Evolutionary conservation across 345 rosid species (phyloP).

Genomic region (Salix caprea): DNA sequence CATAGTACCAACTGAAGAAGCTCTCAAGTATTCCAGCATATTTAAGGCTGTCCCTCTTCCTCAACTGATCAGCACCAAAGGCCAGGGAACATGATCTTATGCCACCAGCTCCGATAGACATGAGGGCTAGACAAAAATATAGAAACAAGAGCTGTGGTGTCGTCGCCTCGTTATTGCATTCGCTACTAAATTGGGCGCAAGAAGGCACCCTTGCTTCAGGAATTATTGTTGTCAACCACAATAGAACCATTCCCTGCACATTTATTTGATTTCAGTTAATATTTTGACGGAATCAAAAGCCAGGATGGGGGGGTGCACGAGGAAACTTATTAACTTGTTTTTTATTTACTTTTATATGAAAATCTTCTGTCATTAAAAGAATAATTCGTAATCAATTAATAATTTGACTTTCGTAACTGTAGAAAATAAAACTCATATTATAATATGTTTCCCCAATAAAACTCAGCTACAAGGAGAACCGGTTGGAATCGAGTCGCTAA

Average conservation of each 20-base stretch:
- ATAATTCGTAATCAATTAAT: too few relatives aligned
- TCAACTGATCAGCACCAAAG: conserved; percentile 37
- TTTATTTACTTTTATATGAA: too few relatives aligned
- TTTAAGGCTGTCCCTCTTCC: conserved; percentile 42
- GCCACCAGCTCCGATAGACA: conserved; percentile 63
- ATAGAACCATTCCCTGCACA: background rate
- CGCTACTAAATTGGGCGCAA: conserved; percentile 24
- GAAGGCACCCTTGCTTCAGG: conserved; percentile 53
- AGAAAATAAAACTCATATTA: too few relatives aligned
- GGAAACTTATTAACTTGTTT: too few relatives aligned
- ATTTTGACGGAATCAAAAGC: too few relatives aligned
- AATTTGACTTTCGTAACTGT: too few relatives aligned
- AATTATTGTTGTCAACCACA: conserved; percentile 54
- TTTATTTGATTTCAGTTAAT: too few relatives aligned
- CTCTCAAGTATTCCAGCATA: conserved; percentile 34
- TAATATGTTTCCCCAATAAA: too few relatives aligned
- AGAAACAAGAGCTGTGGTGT: conserved; percentile 47
- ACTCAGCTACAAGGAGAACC: too few relatives aligned
- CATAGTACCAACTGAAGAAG: conserved; percentile 47
- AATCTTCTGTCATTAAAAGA: too few relatives aligned
- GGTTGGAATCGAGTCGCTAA: too few relatives aligned
- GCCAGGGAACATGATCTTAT: conserved; percentile 43
- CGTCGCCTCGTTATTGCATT: conserved; percentile 40
- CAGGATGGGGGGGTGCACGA: too few relatives aligned
- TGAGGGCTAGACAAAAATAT: conserved; percentile 40